Conservation (phyloP, 192 early-diverging fungal genomes). For the Podila horticola region DNA sequence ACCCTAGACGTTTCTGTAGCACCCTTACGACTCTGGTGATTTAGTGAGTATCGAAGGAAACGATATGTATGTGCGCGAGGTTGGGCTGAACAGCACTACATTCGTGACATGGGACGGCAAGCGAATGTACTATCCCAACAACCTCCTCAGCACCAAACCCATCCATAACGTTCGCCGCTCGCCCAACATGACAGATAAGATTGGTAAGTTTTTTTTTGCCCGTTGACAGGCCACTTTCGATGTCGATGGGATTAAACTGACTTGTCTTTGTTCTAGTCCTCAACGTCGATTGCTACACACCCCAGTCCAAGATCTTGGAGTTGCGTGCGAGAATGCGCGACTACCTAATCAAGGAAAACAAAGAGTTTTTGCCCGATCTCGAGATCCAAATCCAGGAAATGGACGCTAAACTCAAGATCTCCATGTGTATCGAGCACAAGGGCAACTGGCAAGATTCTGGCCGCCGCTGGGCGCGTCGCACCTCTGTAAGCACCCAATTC, state of each 20-base stretch:
- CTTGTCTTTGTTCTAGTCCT: slow-evolving; percentile 15
- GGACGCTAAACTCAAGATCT: slow-evolving; percentile 70
- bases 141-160: slow-evolving; percentile 61
- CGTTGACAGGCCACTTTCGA: background rate
- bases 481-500: slow-evolving; percentile 13
- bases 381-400: slow-evolving; percentile 71
- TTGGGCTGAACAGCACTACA: slow-evolving; percentile 83
- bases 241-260: background rate
- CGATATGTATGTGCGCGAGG: slow-evolving; percentile 77
- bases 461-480: slow-evolving; percentile 41
- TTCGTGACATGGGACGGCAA: slow-evolving; percentile 87
- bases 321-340: slow-evolving; percentile 74
- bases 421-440: slow-evolving; percentile 78
- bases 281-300: slow-evolving; percentile 77
- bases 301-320: slow-evolving; percentile 70
- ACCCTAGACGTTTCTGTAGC: slow-evolving; percentile 10
- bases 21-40: slow-evolving; percentile 72
- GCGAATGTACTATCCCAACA: slow-evolving; percentile 82
- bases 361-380: slow-evolving; percentile 62
- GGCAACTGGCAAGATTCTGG: slow-evolving; percentile 84
- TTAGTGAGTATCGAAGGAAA: slow-evolving; percentile 77
- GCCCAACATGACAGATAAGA: slow-evolving; percentile 61
- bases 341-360: slow-evolving; percentile 65
- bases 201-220: slow-evolving; percentile 15
- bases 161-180: slow-evolving; percentile 82